Evolutionary conservation across 2,329 filamentous ascomycete genomes (phyloP), one percentile per base, ranked within the genome.

Genomic region (Paramyrothecium sp.): DNA sequence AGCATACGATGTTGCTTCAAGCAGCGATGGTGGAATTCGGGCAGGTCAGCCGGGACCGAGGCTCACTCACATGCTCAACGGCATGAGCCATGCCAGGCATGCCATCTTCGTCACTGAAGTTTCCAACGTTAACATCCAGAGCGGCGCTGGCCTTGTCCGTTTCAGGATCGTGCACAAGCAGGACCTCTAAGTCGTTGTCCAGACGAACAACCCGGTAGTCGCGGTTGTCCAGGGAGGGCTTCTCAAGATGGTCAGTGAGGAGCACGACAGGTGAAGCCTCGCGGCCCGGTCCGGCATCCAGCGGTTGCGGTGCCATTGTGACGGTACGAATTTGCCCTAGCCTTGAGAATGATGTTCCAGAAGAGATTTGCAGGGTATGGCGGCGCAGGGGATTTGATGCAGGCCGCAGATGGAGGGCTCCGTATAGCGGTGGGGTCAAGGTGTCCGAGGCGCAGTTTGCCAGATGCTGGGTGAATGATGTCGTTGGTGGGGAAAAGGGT

Each of bases 111-210:
- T 99, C 95, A 70, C 91, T 96, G 78, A 97, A 97, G 74, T 91
- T 96, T 60, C 95, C 95, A 38, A 97, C 94, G 73, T 96, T 93
- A 70, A 98, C 93, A 71, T 98, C 95, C 69, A 98, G 87, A 53
- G 94, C 90, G 11, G 94, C 95, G 68, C 92, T 96, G 62, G 95
- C 93, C 82, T 98, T 98, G 80, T 99, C 95, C 8, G 95, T 97
- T 61, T 96, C 89, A 1, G 91, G 85, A 76, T 99, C 95, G 71
- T 98, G 94, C 56, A 98, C 95, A 53, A 99, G 78, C 19, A 99
- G 81, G 8, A 88, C 94, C 79, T 99, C 94, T 17, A 99, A 84
- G 72, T 93, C 83, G 74, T 99, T 99, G 51, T 85, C 79, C 54
- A 99, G 81, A 54, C 87, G 85, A 65, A 98, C 88, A 61, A 99